Evolutionary conservation across 202 grass and related monocot genomes (phyloP).

Genomic region (Cymbopogon flexuosus): DNA sequence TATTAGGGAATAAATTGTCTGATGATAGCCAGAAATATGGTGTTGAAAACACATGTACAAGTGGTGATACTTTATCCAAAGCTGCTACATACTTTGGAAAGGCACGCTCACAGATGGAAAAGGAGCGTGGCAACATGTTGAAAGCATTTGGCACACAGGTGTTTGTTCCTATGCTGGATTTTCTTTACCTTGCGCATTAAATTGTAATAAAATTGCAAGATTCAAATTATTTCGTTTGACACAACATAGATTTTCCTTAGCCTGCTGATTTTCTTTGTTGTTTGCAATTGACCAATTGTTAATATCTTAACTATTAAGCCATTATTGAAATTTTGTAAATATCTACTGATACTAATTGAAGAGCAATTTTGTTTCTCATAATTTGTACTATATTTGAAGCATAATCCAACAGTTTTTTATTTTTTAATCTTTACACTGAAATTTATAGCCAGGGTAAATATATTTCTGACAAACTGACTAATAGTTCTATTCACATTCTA

Average conservation of each 20-base stretch:
- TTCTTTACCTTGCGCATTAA: background rate
- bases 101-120: slow-evolving; percentile 69
- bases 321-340: background rate
- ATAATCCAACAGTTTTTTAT: background rate
- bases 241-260: background rate
- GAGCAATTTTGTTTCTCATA: background rate
- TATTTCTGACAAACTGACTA: background rate
- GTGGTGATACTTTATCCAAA: slow-evolving; percentile 79
- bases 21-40: slow-evolving; percentile 94
- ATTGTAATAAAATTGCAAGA: background rate
- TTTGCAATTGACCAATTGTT: background rate
- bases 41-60: slow-evolving; percentile 70
- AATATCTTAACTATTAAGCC: background rate
- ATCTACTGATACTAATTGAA: background rate
- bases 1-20: slow-evolving; percentile 69
- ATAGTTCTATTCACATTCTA: slow-evolving; percentile 36
- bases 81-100: slow-evolving; percentile 55
- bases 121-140: slow-evolving; percentile 66
- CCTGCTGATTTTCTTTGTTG: background rate
- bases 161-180: slow-evolving; percentile 18
- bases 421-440: background rate
- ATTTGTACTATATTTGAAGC: background rate
- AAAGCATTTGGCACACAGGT: slow-evolving; percentile 91
- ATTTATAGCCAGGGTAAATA: background rate
- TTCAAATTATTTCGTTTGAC: background rate